Evolutionary conservation across 345 rosid genomes (phyloP), one percentile per base, ranked within the genome.

Genomic region (Barbarea vulgaris): DNA sequence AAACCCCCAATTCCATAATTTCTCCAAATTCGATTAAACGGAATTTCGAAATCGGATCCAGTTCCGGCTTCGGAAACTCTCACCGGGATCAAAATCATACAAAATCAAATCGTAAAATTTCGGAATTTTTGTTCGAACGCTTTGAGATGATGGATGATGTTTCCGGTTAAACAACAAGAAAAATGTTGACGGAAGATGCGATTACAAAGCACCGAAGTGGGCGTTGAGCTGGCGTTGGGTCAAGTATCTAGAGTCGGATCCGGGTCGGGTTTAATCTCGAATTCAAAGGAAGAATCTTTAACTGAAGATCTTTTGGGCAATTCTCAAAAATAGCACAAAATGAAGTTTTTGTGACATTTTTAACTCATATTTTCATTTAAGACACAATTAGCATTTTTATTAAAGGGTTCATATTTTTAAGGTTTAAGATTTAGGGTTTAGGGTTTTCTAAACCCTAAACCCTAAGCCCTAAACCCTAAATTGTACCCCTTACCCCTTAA

Each of bases 191-290:
- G 76, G 67, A 37, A 37, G 41, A 4, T 28, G 28, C 50, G 37
- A 68, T 37, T 34, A 28, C 15, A 59, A 59, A 55, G 52, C 64
- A 48, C 33, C 72, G 68, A 72, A 31, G 72, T 37, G 48, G 67
- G 71, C 46, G 61, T 28, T 58, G 81, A 71, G 81, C 76, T 77
- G 81, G 77, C 72, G 37, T 64, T 57, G 54, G 80, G 80, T 70
- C 76, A 70, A 77, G 4, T 62, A 52, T 22, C 2, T 48, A 9
- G 22, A 34, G 5, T 55, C 55, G 73, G 77, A 48, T 71, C 67
- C 72, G 81, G 76, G 68, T 71, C 68, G 56, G 54, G 7, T 30
- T 41, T 13, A 6, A 57, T 57, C 44, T 8, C 48, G 17, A 31
- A 9, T 33, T 19, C 4, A 3, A 12, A 28, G 39, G 12, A 53